Base-by-base conservation (phyloP, 768 basidiomycete species). In the Mycena maculata region DNA sequence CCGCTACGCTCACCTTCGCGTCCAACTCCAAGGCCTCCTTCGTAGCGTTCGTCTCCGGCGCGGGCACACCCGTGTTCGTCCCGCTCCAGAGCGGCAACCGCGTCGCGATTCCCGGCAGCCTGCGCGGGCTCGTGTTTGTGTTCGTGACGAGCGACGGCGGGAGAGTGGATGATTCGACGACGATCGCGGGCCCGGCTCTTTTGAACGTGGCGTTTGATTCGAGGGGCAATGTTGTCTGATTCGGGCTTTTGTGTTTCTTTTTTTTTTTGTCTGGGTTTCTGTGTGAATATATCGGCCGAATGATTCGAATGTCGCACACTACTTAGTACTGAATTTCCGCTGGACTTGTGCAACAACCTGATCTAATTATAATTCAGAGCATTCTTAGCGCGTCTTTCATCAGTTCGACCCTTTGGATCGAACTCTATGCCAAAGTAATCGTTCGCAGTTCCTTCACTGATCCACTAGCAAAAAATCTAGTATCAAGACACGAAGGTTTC, bases 121-220 rank as follows among this genome's bases (percentile, higher is more conserved):
- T 88, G 16, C 71, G 68, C 62, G 89, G 89, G 4, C 81, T 82
- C 6, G 84, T 86, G 12, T 91, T 86, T 75, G 83, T 85, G 10
- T 74, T 87, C 58, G 78, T 88, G 45, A 84, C 79, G 59, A 80
- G 70, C 72, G 78, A 76, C 71, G 78, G 77, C 65, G 63, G 76
- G 25, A 75, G 75, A 20, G 77, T 84, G 39, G 74, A 74, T 38
- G 86, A 88, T 61, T 79, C 81, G 31, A 85, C 78, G 63, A 87
- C 84, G 30, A 76, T 91, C 42, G 90, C 88, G 48, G 90, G 90
- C 2, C 87, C 87, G 11, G 79, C 83, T 18, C 79, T 90, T 71
- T 69, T 85, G 36, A 72, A 73, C 39, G 82, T 87, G 71, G 73
- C 73, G 25, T 84, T 76, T 55, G 76, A 79, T 52, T 71, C 77